Base-by-base conservation (phyloP, 768 basidiomycete genomes). In the Phylloporus sp. region DNA sequence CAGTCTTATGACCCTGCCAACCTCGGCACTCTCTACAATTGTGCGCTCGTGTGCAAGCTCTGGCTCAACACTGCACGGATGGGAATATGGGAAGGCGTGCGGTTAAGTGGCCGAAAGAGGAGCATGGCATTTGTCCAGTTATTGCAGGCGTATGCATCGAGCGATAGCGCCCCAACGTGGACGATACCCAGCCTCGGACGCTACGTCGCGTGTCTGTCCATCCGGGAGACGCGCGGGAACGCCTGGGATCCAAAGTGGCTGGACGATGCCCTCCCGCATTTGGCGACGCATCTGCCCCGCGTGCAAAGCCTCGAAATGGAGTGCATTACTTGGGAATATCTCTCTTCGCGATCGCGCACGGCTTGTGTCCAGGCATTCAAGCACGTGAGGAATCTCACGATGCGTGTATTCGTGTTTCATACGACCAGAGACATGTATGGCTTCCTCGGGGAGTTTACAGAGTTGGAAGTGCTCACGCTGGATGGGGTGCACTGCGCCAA, bases 101-200 rank as follows among this genome's bases (percentile, higher is more conserved):
- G 61, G n/a, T 36, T 65, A 24, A 49, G 44, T 17, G 34, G 38
- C 4, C 34, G 55, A 17, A 50, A 48, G 37, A 61, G 44, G 38
- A 59, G 61, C 21, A 61, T 48, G 50, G 49, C 48, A 1, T 48
- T 65, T 13, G 26, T 61, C 29, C 46, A 44, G 35, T 29, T 65
- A 18, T 23, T 65, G 8, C 41, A 18, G 10, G 44, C 49, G 11
- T 65, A 65, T 38, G 32, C 8, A n/a, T 22, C 46, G 11, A 28
- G n/a, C 1, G 39, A 64, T 4, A 80, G 76, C 42, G 26, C 20
- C 22, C 34, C 48, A 10, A 26, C 32, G 21, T 37, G 52, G 50
- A 77, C 66, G 4, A 84, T 57, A 28, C 79, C 76, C 7, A 88
- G 75, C 29, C 78, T 68, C 9, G 76, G 76, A 20, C 82, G 82